A percentile compares a stretch with the other conserved stretches of the same genome.
These are phyloP conservation scores for Saccharomyces hybrid DNA, from an alignment of 1,139 yeast genomes.

Conservation along the genomic window DNA sequence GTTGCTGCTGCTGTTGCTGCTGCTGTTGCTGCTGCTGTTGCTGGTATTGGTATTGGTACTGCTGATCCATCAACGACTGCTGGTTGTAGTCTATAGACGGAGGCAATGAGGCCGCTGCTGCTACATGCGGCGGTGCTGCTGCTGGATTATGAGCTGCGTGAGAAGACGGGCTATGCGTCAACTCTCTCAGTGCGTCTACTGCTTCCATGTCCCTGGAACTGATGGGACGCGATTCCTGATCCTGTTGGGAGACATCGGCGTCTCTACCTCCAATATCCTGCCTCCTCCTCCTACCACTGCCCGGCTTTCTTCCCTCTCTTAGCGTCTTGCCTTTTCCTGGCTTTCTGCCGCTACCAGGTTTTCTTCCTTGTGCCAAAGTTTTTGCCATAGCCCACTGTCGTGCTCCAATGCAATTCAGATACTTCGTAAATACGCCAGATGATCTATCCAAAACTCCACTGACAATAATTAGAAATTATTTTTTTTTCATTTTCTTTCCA, in stretches of 20 bases:
- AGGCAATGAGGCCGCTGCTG: constrained; percentile 1
- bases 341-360: constrained; percentile 36
- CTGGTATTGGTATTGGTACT: no score
- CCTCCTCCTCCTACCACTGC: constrained; percentile 35
- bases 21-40: constrained; percentile 2
- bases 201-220: constrained; percentile 15
- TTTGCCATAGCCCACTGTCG: constrained; percentile 30
- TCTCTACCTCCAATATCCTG: constrained; percentile 1
- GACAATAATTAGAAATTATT: not conserved
- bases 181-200: constrained; percentile 14
- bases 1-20: constrained; percentile 2
- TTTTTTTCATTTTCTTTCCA: not conserved
- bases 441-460: not conserved
- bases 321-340: constrained; percentile 36
- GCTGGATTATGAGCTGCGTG: not conserved
- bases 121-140: not conserved
- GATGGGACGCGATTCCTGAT: constrained; percentile 2
- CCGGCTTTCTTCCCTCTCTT: constrained; percentile 37
- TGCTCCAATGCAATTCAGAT: not conserved
- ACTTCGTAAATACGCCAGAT: not conserved
- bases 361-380: constrained; percentile 36
- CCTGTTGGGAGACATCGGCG: constrained; percentile 1
- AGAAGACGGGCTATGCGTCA: constrained; percentile 12
- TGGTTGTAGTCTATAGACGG: not conserved
- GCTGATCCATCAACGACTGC: not conserved